These are phyloP conservation scores for Pseudognaphalium luteoalbum DNA, from an alignment of 129 eudicot species.

Conservation along the genomic window DNA sequence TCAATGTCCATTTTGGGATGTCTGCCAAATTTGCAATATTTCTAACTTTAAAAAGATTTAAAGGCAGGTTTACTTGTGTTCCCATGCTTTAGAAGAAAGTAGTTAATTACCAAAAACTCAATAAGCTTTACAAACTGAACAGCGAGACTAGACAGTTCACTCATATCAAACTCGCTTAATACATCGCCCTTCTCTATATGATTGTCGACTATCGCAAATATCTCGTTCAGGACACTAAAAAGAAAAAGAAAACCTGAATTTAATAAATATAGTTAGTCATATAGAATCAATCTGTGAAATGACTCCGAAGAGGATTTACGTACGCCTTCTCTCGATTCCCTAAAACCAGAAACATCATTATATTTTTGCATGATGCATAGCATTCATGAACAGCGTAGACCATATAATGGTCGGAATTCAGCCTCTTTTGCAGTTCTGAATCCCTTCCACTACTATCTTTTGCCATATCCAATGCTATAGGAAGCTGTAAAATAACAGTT, in stretches of 20 bases:
- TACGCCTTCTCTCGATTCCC: constrained; percentile 78
- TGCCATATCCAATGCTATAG: constrained; percentile 98
- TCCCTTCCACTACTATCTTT: constrained; percentile 89
- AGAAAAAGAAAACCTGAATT: neutral
- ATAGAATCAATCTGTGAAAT: constrained; percentile 5
- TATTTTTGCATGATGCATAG: constrained; percentile 80
- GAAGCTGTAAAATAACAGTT: constrained; percentile 57
- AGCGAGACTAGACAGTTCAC: constrained; percentile 64
- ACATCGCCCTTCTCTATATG: constrained; percentile 58
- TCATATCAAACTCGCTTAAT: constrained; percentile 55
- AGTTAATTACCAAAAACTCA: constrained; percentile 56
- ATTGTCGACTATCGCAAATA: constrained; percentile 59
- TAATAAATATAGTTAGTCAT: constrained; percentile 13
- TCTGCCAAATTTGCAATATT: neutral
- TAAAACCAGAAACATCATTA: constrained; percentile 60
- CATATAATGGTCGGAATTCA: constrained; percentile 73
- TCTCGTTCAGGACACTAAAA: constrained; percentile 60
- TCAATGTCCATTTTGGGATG: neutral
- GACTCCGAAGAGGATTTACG: constrained; percentile 32
- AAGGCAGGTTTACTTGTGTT: too few relatives aligned
- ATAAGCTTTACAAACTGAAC: constrained; percentile 70
- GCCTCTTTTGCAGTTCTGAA: constrained; percentile 77
- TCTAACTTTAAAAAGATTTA: too few relatives aligned
- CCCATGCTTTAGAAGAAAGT: constrained; percentile 1
- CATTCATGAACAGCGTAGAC: constrained; percentile 78